phyloP scores from a whole-genome alignment of 345 rosid genomes.

The Mercurialis annua region DNA sequence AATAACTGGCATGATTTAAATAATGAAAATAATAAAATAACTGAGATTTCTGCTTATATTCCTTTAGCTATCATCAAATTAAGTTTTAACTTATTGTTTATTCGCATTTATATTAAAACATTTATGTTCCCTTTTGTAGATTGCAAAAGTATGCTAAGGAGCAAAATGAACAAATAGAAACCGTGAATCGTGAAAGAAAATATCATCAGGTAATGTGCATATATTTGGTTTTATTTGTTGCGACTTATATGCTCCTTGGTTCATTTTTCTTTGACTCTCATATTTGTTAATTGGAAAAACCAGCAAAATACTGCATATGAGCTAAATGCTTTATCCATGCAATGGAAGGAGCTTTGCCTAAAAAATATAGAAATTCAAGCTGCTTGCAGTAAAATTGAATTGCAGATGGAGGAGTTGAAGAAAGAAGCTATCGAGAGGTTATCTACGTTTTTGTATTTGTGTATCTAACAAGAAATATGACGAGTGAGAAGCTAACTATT shows the following conservation, averaged over 20 bases:
- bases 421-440: constrained; percentile 80
- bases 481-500: constrained; percentile 20
- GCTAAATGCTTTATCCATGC: constrained; percentile 75
- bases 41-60: neutral
- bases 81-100: neutral
- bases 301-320: constrained; percentile 93
- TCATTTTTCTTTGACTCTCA: constrained; percentile 9
- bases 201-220: constrained; percentile 80
- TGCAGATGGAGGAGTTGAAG: constrained; percentile 51
- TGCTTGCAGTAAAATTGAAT: constrained; percentile 65
- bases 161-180: constrained; percentile 77
- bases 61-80: neutral
- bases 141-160: constrained; percentile 74
- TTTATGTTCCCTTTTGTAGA: constrained; percentile 37
- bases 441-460: constrained; percentile 11
- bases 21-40: neutral
- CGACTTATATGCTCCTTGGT: constrained; percentile 8
- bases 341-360: constrained; percentile 87
- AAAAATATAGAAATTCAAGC: constrained; percentile 84
- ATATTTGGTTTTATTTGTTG: neutral
- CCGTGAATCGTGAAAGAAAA: constrained; percentile 91
- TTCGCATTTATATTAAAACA: neutral
- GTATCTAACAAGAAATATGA: constrained; percentile 6
- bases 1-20: neutral
- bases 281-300: constrained; percentile 15